phyloP scores from a whole-genome alignment of 306 rosid species.

The Carpinus fangiana region DNA sequence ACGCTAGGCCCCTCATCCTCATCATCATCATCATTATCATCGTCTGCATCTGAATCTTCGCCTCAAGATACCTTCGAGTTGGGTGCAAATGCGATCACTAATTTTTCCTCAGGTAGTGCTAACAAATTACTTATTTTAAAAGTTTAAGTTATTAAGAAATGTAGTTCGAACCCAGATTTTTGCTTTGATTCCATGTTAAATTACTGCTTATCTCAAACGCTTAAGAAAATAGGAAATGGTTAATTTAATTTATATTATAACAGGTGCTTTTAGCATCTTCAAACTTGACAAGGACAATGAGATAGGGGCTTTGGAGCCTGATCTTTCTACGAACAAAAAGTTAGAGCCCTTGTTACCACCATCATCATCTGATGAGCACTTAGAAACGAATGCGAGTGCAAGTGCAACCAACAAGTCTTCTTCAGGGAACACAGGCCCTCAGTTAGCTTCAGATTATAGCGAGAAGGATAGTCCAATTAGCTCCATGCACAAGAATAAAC shows the following conservation, averaged over 20 bases:
- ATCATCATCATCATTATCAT: conserved; percentile 24
- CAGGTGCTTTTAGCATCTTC: no score
- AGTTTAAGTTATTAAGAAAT: no score
- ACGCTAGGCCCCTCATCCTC: conserved; percentile 20
- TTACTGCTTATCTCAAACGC: no score
- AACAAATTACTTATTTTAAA: no score
- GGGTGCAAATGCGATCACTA: neutral
- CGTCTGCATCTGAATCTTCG: conserved; percentile 16
- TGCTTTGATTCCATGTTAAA: no score
- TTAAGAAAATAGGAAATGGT: no score
- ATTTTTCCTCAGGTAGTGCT: neutral
- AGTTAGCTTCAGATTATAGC: conserved; percentile 4
- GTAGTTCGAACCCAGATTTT: no score
- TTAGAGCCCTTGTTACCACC: conserved; percentile 1
- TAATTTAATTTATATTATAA: no score
- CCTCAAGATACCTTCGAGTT: neutral
- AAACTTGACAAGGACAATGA: no score
- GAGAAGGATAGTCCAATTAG: conserved; percentile 35
- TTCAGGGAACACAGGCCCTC: neutral
- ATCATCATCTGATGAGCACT: neutral
- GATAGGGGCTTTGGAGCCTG: neutral
- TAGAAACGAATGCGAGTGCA: neutral
- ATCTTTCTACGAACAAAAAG: neutral
- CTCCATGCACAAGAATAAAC: conserved; percentile 31
- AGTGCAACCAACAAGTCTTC: conserved; percentile 3